phyloP scores from a whole-genome alignment of 495 filamentous ascomycete genomes.

The Aspergillus ellipticus region DNA sequence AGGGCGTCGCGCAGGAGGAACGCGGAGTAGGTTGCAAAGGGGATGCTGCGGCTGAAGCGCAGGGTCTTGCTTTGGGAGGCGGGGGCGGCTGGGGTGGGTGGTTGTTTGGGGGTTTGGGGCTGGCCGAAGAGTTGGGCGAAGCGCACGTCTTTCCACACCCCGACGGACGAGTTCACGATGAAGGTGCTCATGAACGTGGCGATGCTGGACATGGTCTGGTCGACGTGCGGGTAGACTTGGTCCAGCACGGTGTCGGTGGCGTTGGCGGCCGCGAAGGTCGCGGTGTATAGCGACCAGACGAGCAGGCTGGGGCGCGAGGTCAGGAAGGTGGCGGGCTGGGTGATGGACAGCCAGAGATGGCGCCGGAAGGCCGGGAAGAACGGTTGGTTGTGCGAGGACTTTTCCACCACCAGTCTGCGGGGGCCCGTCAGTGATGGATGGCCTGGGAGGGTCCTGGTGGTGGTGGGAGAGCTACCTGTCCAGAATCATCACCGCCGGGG shows the following conservation, averaged over 20 bases:
- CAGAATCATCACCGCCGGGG: conserved; percentile 41
- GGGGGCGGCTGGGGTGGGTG: conserved; percentile 36
- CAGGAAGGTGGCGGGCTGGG: conserved; percentile 64
- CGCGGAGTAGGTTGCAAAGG: conserved; percentile 47
- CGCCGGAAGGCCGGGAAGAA: conserved; percentile 59
- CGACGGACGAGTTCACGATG: conserved; percentile 38
- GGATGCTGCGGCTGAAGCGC: conserved; percentile 50
- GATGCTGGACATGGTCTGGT: conserved; percentile 45
- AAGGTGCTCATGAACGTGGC: conserved; percentile 36
- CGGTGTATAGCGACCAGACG: conserved; percentile 78
- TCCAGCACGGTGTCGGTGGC: conserved; percentile 47
- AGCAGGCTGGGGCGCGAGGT: conserved; percentile 73
- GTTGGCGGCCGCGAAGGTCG: conserved; percentile 87
- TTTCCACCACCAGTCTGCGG: conserved; percentile 66
- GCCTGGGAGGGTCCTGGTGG: not conserved
- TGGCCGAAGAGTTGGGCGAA: conserved; percentile 41
- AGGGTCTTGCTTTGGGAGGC: conserved; percentile 23
- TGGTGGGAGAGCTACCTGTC: conserved; percentile 24
- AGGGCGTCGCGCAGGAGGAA: conserved; percentile 77
- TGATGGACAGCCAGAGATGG: conserved; percentile 59
- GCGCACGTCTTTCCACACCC: conserved; percentile 46
- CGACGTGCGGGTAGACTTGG: conserved; percentile 41
- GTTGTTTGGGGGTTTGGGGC: conserved; percentile 24
- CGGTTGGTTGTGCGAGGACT: conserved; percentile 71
- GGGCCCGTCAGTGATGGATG: conserved; percentile 9